Evolutionary conservation across 2,329 filamentous ascomycete genomes (phyloP).

Genomic region (Ascomycota sp.): DNA sequence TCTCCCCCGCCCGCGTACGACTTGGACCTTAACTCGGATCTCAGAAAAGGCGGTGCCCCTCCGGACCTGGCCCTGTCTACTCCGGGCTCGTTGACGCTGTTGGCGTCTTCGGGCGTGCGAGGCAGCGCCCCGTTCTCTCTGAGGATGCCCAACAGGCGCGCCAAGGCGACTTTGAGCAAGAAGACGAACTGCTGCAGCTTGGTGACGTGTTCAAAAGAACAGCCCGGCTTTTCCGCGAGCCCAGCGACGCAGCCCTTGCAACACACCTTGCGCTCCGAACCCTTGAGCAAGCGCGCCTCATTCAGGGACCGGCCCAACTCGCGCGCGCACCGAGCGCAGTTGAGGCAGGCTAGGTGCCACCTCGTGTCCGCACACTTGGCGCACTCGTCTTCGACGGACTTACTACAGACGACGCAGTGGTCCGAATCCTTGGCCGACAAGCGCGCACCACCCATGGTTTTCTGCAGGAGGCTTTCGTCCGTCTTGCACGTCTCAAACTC

Average conservation of each 20-base stretch:
- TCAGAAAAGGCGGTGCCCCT: slow-evolving; percentile 20
- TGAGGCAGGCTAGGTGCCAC: slow-evolving; percentile 71
- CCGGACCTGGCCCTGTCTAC: slow-evolving; percentile 1
- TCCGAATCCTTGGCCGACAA: slow-evolving; percentile 63
- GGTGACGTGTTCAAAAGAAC: slow-evolving; percentile 49
- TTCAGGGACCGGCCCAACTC: slow-evolving; percentile 49
- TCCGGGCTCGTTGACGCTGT: slow-evolving; percentile 20
- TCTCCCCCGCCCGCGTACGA: slow-evolving; percentile 42
- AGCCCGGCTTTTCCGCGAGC: slow-evolving; percentile 29
- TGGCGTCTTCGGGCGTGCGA: slow-evolving; percentile 47
- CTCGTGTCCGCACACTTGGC: slow-evolving; percentile 52
- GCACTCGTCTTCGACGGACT: slow-evolving; percentile 90
- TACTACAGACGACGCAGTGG: slow-evolving; percentile 61
- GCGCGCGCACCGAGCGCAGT: slow-evolving; percentile 42
- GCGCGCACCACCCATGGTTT: slow-evolving; percentile 41
- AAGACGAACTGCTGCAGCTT: slow-evolving; percentile 92
- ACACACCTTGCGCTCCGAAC: slow-evolving; percentile 45
- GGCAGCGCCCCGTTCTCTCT: slow-evolving; percentile 66
- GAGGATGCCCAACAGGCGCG: slow-evolving; percentile 70
- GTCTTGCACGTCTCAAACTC: slow-evolving; percentile 61
- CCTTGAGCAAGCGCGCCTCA: slow-evolving; percentile 54
- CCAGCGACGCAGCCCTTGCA: slow-evolving; percentile 48
- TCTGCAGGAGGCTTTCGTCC: slow-evolving; percentile 47
- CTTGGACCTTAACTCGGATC: slow-evolving; percentile 51
- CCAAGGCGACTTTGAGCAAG: slow-evolving; percentile 75